These are phyloP conservation scores for Colletotrichum spinosum DNA, from an alignment of 2,329 filamentous ascomycete genomes.

Conservation along the genomic window DNA sequence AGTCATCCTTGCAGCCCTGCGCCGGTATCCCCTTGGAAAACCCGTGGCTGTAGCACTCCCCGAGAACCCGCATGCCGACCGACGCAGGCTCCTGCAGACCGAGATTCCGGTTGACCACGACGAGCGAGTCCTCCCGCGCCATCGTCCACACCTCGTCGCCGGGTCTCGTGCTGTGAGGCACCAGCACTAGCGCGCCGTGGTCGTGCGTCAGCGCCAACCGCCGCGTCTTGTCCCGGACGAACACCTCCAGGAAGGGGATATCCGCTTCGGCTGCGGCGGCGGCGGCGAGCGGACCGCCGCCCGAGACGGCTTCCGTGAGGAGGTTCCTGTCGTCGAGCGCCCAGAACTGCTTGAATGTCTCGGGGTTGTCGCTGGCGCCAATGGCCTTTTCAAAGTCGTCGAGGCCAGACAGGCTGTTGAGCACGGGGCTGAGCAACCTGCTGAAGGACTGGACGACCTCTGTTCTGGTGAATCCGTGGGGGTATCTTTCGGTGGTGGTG, in stretches of 20 bases:
- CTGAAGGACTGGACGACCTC: slow-evolving; percentile 47
- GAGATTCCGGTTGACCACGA: slow-evolving; percentile 20
- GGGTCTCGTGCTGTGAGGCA: slow-evolving; percentile 13
- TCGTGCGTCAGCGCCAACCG: slow-evolving; percentile 35
- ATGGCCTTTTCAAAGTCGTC: slow-evolving; percentile 47
- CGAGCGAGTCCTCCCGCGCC: slow-evolving; percentile 12
- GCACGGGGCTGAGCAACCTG: slow-evolving; percentile 45
- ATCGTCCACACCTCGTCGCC: slow-evolving; percentile 38
- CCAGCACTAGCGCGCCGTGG: slow-evolving; percentile 34
- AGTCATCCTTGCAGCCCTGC: slow-evolving; percentile 14
- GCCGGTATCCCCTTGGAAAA: slow-evolving; percentile 22
- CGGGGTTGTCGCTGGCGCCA: slow-evolving; percentile 46
- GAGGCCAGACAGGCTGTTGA: slow-evolving; percentile 50
- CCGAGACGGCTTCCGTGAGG: slow-evolving; percentile 47
- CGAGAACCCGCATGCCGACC: slow-evolving; percentile 25
- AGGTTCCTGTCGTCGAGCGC: slow-evolving; percentile 47
- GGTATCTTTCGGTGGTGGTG: slow-evolving; percentile 27
- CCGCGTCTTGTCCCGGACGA: slow-evolving; percentile 25
- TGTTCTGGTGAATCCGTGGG: slow-evolving; percentile 39
- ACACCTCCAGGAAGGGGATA: slow-evolving; percentile 37
- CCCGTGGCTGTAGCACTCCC: slow-evolving; percentile 32
- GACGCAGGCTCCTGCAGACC: not conserved
- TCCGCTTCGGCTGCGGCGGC: slow-evolving; percentile 41
- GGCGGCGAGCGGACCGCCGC: slow-evolving; percentile 39
- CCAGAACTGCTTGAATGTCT: slow-evolving; percentile 50